Conservation (phyloP, 23 red algal species). For the Gracilaria domingensis region DNA sequence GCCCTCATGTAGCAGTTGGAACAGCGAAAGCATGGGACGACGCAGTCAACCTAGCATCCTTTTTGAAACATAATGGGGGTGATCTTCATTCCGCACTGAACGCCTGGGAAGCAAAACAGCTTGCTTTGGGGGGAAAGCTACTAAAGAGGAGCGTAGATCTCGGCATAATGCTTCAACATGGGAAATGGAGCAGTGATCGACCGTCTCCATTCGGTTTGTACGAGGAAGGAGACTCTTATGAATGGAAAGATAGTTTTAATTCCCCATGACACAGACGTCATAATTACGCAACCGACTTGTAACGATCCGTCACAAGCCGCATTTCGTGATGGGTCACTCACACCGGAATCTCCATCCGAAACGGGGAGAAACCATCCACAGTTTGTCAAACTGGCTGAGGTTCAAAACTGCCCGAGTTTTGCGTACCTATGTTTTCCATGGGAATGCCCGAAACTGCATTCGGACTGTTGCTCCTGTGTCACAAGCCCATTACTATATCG, state of each 20-base stretch:
- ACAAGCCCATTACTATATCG: too few species aligned
- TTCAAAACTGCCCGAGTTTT: too few species aligned
- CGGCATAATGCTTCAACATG: slow-evolving; percentile 7
- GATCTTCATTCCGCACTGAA: slow-evolving; percentile 26
- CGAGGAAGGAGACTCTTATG: not conserved
- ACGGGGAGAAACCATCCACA: too few species aligned
- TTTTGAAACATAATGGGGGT: slow-evolving; percentile 22
- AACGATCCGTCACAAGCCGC: too few species aligned
- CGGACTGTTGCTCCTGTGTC: too few species aligned
- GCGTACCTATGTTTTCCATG: too few species aligned
- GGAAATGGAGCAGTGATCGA: not conserved
- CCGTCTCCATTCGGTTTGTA: slow-evolving; percentile 22
- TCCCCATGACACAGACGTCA: not conserved
- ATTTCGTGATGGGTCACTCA: too few species aligned
- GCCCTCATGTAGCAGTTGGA: slow-evolving; percentile 51
- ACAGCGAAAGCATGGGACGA: slow-evolving; percentile 52
- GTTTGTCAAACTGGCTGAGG: too few species aligned
- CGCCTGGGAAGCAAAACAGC: slow-evolving; percentile 18
- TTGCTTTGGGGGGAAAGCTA: slow-evolving; percentile 4
- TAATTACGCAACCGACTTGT: too few species aligned
- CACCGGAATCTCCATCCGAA: too few species aligned
- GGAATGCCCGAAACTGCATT: too few species aligned
- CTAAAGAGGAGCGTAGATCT: slow-evolving; percentile 8
- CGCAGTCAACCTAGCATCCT: slow-evolving; percentile 4
- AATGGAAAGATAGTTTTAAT: not conserved